phyloP scores from a whole-genome alignment of 148 eudicot species.

The Chenopodium formosanum region DNA sequence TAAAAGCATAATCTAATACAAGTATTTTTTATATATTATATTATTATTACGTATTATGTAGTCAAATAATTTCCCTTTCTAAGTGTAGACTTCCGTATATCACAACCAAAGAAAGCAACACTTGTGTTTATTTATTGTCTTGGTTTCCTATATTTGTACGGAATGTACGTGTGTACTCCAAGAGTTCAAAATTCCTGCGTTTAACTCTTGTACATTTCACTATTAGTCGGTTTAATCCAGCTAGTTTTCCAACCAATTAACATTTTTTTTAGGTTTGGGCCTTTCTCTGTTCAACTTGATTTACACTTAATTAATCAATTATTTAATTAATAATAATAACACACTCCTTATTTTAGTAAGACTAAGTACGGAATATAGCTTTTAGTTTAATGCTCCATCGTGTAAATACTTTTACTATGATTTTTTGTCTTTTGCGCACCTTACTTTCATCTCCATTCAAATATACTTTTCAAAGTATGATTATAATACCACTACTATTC shows the following conservation, averaged over 20 bases:
- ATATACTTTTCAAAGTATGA: no score
- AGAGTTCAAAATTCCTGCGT: background rate
- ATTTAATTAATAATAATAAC: background rate
- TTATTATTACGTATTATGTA: no score
- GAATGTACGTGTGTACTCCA: slow-evolving; percentile 8
- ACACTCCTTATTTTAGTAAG: no score
- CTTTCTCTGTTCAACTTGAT: background rate
- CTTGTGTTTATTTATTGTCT: background rate
- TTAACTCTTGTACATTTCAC: no score
- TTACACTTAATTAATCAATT: background rate
- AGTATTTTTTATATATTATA: background rate
- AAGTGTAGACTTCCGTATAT: background rate
- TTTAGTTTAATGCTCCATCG: no score
- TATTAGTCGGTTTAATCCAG: background rate
- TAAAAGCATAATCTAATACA: background rate
- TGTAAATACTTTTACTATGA: no score
- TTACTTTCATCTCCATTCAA: no score
- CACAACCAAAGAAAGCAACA: background rate
- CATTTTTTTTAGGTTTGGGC: background rate
- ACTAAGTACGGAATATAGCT: no score
- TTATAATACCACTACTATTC: no score
- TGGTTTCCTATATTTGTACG: background rate
- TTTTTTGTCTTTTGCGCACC: no score
- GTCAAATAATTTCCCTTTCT: background rate
- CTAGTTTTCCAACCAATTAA: background rate